These are phyloP conservation scores for Yamadazyma insecticola DNA, from an alignment of 805 yeast genomes.

Conservation along the genomic window DNA sequence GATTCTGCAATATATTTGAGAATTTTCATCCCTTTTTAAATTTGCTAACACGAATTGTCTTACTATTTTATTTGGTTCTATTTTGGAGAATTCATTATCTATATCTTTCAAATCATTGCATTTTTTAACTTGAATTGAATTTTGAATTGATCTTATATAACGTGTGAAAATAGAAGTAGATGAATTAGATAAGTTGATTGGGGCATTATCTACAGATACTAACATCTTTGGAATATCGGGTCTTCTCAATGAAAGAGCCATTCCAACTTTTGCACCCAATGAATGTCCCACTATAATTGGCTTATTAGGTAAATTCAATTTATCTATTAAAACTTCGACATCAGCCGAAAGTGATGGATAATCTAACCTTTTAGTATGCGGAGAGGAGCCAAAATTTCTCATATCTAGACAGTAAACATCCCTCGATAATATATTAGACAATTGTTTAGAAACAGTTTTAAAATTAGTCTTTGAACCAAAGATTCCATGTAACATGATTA, in stretches of 20 bases:
- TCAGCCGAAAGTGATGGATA: slow-evolving; percentile 83
- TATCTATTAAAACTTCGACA: slow-evolving; percentile 62
- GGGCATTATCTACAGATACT: slow-evolving; percentile 87
- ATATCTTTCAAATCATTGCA: slow-evolving; percentile 60
- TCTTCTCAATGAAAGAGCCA: slow-evolving; percentile 73
- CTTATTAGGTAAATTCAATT: slow-evolving; percentile 23
- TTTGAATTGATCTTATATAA: slow-evolving; percentile 60
- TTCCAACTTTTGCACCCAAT: slow-evolving; percentile 92
- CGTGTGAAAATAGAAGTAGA: slow-evolving; percentile 56
- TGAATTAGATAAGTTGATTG: slow-evolving; percentile 55
- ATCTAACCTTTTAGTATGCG: slow-evolving; percentile 66
- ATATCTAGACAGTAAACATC: slow-evolving; percentile 71
- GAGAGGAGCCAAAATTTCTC: slow-evolving; percentile 91
- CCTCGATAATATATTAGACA: slow-evolving; percentile 44
- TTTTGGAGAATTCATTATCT: slow-evolving; percentile 53
- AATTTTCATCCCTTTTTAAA: slow-evolving; percentile 40
- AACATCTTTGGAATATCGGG: slow-evolving; percentile 60
- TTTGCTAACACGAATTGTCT: slow-evolving; percentile 79
- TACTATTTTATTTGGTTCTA: slow-evolving; percentile 56
- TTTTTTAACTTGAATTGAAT: slow-evolving; percentile 46
- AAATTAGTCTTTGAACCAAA: slow-evolving; percentile 85
- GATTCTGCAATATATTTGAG: slow-evolving; percentile 48
- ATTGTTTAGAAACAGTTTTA: slow-evolving; percentile 65
- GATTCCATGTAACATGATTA: slow-evolving; percentile 81
- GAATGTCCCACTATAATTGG: slow-evolving; percentile 77